Conservation (phyloP, 2,329 filamentous ascomycete genomes). For the Pseudogymnoascus sp. region DNA sequence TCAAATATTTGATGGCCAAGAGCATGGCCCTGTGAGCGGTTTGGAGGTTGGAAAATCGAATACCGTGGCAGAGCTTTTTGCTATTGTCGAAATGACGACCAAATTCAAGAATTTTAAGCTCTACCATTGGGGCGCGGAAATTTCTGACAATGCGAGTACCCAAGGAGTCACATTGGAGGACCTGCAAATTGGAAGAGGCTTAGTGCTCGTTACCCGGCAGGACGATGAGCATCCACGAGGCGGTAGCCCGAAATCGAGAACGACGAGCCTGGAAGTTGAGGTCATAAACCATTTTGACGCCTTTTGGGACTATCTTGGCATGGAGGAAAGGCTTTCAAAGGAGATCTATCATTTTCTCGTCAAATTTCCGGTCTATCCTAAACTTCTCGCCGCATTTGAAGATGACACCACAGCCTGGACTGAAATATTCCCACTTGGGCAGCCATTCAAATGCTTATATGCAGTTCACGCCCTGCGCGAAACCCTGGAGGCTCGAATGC, state of each 20-base stretch:
- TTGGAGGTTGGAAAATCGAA: constrained; percentile 65
- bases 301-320: constrained; percentile 72
- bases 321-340: constrained; percentile 62
- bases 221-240: constrained; percentile 41
- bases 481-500: constrained; percentile 41
- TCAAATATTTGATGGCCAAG: constrained; percentile 62
- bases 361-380: constrained; percentile 62
- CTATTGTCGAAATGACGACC: constrained; percentile 60
- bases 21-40: constrained; percentile 53
- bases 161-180: constrained; percentile 60
- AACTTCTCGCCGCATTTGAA: constrained; percentile 54
- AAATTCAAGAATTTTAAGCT: constrained; percentile 71
- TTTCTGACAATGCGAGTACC: constrained; percentile 55
- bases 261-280: constrained; percentile 65
- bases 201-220: constrained; percentile 60
- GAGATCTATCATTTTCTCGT: constrained; percentile 67
- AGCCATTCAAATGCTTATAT: constrained; percentile 69
- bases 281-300: constrained; percentile 78
- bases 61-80: constrained; percentile 63
- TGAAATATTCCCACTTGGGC: constrained; percentile 61
- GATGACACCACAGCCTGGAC: constrained; percentile 46
- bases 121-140: constrained; percentile 62
- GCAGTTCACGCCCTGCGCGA: constrained; percentile 61
- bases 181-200: constrained; percentile 57
- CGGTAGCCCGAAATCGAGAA: constrained; percentile 43